Evolutionary conservation across 2,329 filamentous ascomycete species (phyloP).

Genomic region (Cladosporium sp.): DNA sequence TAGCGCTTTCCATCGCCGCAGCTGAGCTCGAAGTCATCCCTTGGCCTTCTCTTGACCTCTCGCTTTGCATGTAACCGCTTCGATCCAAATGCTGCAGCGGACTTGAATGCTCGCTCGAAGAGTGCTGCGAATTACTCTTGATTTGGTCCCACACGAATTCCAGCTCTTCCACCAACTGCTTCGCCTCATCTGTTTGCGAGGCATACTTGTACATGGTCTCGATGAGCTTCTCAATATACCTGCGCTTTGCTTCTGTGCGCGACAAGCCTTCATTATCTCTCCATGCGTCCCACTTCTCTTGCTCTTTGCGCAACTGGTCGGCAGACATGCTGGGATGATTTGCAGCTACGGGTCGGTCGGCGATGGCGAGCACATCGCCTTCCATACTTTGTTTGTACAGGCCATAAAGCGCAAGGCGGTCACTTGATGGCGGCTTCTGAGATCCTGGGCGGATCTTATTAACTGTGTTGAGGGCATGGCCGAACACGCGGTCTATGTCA

Average conservation of each 20-base stretch:
- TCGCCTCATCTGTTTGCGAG: conserved; percentile 74
- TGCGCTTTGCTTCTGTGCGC: conserved; percentile 86
- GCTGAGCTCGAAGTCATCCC: conserved; percentile 23
- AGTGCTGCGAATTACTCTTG: conserved; percentile 59
- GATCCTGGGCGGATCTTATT: conserved; percentile 96
- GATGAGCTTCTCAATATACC: conserved; percentile 90
- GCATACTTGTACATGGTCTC: conserved; percentile 97
- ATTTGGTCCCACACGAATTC: conserved; percentile 99
- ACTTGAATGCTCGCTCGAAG: conserved; percentile 26
- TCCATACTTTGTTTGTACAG: conserved; percentile 99
- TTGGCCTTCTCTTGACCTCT: conserved; percentile 22
- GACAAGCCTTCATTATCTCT: conserved; percentile 77
- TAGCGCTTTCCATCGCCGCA: conserved; percentile 24
- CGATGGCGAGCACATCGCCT: conserved; percentile 90
- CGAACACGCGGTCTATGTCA: conserved; percentile 84
- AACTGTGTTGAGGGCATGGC: conserved; percentile 97
- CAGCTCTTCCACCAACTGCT: conserved; percentile 86
- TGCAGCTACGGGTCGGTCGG: conserved; percentile 65
- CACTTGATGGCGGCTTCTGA: conserved; percentile 76
- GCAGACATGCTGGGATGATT: conserved; percentile 15
- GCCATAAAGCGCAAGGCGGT: conserved; percentile 89
- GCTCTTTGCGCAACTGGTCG: conserved; percentile 33
- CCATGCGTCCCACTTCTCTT: conserved; percentile 74
- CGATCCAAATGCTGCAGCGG: conserved; percentile 30
- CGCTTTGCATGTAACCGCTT: conserved; percentile 29